These are phyloP conservation scores for Alternaria sp. DNA, from an alignment of 2,329 filamentous ascomycete species.

Conservation along the genomic window DNA sequence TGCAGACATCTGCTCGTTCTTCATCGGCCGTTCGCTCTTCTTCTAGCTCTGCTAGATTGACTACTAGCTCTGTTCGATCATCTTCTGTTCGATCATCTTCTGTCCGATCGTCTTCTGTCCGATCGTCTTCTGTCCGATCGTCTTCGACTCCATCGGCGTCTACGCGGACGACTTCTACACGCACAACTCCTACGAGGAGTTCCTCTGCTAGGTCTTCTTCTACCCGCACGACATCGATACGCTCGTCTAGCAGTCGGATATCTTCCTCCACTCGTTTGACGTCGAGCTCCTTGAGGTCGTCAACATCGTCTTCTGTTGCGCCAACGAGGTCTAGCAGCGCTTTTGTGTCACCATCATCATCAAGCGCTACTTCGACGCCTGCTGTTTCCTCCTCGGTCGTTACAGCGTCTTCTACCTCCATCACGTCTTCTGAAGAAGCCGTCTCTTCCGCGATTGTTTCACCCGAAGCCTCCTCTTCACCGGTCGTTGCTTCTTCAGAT, in stretches of 20 bases:
- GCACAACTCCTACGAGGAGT: not conserved
- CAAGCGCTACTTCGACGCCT: not conserved
- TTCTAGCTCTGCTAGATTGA: not conserved
- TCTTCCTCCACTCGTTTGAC: too few relatives aligned
- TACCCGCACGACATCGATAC: not conserved
- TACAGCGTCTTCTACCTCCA: not conserved
- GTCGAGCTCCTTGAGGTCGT: too few relatives aligned
- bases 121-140: not conserved
- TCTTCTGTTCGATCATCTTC: not conserved
- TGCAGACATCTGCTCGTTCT: not conserved
- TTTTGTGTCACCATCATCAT: not conserved
- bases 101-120: not conserved
- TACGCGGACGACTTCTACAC: not conserved
- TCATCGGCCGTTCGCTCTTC: not conserved
- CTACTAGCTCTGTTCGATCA: too few relatives aligned
- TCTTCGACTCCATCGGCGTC: not conserved
- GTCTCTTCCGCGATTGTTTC: not conserved
- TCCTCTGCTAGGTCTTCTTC: not conserved
- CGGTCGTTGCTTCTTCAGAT: not conserved
- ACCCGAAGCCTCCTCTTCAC: not conserved
- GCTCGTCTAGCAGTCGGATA: too few relatives aligned
- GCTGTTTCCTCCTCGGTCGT: not conserved
- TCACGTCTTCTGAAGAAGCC: not conserved
- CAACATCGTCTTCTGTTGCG: too few relatives aligned
- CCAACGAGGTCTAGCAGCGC: too few relatives aligned